Conservation (phyloP, 495 filamentous ascomycete genomes). For the Venustampulla echinocandica region DNA sequence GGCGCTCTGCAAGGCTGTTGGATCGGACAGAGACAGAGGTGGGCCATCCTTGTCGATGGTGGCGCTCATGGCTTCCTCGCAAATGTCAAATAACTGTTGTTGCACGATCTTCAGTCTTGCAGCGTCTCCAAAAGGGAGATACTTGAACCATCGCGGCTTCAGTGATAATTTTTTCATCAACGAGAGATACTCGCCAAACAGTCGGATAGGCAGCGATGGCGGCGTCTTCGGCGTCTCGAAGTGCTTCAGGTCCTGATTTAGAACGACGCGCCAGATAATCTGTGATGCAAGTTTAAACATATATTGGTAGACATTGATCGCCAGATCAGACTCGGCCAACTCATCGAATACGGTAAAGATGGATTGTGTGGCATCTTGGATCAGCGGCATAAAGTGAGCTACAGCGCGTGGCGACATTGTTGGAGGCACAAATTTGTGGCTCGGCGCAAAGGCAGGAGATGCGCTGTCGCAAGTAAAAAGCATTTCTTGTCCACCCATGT, state of each 20-base stretch:
- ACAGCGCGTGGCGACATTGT: slow-evolving; percentile 46
- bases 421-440: slow-evolving; percentile 50
- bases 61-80: slow-evolving; percentile 32
- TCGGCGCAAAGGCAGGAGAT: too few relatives aligned
- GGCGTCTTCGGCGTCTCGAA: slow-evolving; percentile 36
- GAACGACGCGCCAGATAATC: slow-evolving; percentile 41
- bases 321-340: slow-evolving; percentile 36
- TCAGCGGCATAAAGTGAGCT: slow-evolving; percentile 44
- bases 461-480: too few relatives aligned
- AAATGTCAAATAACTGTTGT: slow-evolving; percentile 24
- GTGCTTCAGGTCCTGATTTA: slow-evolving; percentile 45
- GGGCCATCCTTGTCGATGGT: slow-evolving; percentile 32
- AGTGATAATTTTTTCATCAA: slow-evolving; percentile 46
- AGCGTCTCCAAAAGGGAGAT: slow-evolving; percentile 44
- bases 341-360: slow-evolving; percentile 45
- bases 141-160: slow-evolving; percentile 39
- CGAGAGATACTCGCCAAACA: slow-evolving; percentile 33
- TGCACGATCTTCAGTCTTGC: slow-evolving; percentile 27
- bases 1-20: slow-evolving; percentile 43
- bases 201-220: slow-evolving; percentile 32
- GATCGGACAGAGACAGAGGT: too few relatives aligned
- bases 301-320: slow-evolving; percentile 51
- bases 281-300: slow-evolving; percentile 51
- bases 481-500: too few relatives aligned
- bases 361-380: slow-evolving; percentile 39